A percentile compares a stretch with the other conserved stretches of the same genome.
These are phyloP conservation scores for Penicillium sp. DNA, from an alignment of 2,329 filamentous ascomycete species.

Conservation along the genomic window DNA sequence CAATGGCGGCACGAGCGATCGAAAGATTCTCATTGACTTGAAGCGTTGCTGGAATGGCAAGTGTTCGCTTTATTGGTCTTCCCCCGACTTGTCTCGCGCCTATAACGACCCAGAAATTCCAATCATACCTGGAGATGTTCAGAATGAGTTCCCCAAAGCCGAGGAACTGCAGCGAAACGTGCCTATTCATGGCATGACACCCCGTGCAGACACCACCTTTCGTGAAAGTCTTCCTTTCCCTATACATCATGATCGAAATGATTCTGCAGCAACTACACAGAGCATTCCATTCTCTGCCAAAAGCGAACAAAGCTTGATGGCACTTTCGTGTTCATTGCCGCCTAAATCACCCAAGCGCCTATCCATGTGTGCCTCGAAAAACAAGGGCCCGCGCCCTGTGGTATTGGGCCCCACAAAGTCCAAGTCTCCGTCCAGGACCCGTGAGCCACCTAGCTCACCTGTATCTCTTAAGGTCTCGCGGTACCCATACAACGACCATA, in stretches of 20 bases:
- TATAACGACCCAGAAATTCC: constrained; percentile 62
- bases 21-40: constrained; percentile 88
- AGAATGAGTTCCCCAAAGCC: constrained; percentile 50
- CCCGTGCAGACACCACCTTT: constrained; percentile 10
- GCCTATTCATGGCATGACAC: not conserved
- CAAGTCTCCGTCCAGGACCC: constrained; percentile 21
- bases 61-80: constrained; percentile 86
- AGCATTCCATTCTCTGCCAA: constrained; percentile 38
- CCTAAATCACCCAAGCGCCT: constrained; percentile 45
- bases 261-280: constrained; percentile 35
- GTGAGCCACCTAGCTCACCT: constrained; percentile 25
- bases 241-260: constrained; percentile 34
- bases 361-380: constrained; percentile 32
- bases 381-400: constrained; percentile 43
- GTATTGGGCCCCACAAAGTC: constrained; percentile 36
- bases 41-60: constrained; percentile 97
- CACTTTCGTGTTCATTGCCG: constrained; percentile 60
- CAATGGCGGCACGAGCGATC: constrained; percentile 58
- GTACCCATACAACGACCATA: constrained; percentile 52
- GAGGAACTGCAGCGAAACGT: constrained; percentile 15
- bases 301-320: constrained; percentile 55
- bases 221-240: constrained; percentile 18
- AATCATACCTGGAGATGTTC: constrained; percentile 73
- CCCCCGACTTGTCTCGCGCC: constrained; percentile 60
- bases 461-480: constrained; percentile 33